Base-by-base conservation (phyloP, 2,329 filamentous ascomycete genomes). In the Akanthomyces lecanii region DNA sequence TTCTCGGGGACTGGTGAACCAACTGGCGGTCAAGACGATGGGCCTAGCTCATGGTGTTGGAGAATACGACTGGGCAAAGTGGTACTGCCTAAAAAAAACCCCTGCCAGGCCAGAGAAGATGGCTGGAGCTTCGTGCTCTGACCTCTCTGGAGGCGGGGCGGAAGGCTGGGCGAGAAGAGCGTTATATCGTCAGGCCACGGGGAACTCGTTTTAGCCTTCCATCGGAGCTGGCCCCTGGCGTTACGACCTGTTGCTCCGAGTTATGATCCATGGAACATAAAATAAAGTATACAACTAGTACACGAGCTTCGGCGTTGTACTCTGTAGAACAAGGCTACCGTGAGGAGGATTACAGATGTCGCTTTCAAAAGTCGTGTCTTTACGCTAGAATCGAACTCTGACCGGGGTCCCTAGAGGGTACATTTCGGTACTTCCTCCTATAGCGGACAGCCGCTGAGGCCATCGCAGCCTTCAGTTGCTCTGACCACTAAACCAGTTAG, bases 61-160 rank as follows among this genome's bases (percentile, higher is more conserved):
- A 50, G 30, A n/a, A 59, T 28, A 18, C 44, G 5, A 6, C 23
- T 42, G 42, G n/a, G n/a, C 18, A 36, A 12, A 30, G 4, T 11
- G 33, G 33, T 6, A 30, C 28, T 30, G 33, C 33, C 33, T 47
- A 48, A 25, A 50, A 50, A 50, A 50, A 50, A 50, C 28, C 12
- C 38, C 38, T 16, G 3, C 33, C 4, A 4, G 11, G 3, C 33
- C 4, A 4, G 11, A 42, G 10, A 59, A 28, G 45, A 59, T 28
- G 56, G 56, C 45, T 59, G 56, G 56, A 42, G 45, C 56, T 40
- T 25, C 53, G 47, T 52, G 54, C 54, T 57, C 54, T 57, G 47
- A 60, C 47, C 47, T 53, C 36, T 18, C 53, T 36, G 54, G n/a
- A 36, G 59, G 59, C 57, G 57, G 59, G 59, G 48, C 21, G 14